Conservation (phyloP, 306 rosid genomes). For the Albizia julibrissin region DNA sequence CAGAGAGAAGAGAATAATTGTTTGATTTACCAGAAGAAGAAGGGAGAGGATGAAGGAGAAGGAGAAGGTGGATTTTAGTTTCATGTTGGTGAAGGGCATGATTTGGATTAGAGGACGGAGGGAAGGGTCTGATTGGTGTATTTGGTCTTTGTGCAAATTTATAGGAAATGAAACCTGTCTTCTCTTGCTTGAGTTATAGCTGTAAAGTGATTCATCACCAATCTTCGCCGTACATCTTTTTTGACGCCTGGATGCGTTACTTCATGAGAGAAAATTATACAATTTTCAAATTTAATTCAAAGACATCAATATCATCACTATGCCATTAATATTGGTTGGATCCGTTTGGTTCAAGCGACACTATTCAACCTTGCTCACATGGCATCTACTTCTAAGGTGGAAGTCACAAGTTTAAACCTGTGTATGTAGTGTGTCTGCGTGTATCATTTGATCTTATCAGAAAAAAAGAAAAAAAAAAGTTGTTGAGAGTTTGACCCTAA, state of each 20-base stretch:
- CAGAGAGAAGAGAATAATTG: background rate
- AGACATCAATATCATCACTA: background rate
- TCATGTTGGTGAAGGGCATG: slow-evolving; percentile 40
- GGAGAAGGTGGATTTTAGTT: slow-evolving; percentile 47
- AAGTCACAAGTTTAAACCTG: too few species aligned
- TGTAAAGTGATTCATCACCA: background rate
- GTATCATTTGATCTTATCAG: too few species aligned
- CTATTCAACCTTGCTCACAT: too few species aligned
- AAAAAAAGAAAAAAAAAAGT: too few species aligned
- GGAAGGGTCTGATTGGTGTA: slow-evolving; percentile 6
- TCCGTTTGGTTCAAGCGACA: too few species aligned
- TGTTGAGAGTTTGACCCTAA: too few species aligned
- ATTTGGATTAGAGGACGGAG: background rate
- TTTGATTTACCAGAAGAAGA: slow-evolving; percentile 50
- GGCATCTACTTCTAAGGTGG: too few species aligned
- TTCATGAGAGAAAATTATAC: background rate
- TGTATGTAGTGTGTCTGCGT: too few species aligned
- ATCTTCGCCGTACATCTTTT: background rate
- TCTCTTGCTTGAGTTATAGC: background rate
- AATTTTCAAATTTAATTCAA: background rate
- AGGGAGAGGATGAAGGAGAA: slow-evolving; percentile 34
- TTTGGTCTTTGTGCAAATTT: slow-evolving; percentile 10
- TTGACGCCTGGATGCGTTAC: background rate
- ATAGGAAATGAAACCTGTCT: background rate
- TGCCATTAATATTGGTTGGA: too few species aligned